Percentiles rank a stretch among this genome's conserved stretches.
phyloP scores from a whole-genome alignment of 345 rosid genomes.

The Bretschneidera sinensis region DNA sequence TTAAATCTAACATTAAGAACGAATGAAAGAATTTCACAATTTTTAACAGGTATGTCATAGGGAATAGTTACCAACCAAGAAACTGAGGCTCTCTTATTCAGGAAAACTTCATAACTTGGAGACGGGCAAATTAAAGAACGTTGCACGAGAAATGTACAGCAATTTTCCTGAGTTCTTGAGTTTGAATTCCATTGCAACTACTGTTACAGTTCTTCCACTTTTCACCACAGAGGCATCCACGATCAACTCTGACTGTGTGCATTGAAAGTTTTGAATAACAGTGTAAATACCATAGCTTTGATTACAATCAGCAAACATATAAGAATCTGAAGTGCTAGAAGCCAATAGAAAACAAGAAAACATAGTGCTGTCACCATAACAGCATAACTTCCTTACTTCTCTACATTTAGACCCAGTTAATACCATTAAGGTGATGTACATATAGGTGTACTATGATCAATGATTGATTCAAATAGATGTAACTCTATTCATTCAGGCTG shows the following conservation, averaged over 20 bases:
- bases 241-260: conserved; percentile 42
- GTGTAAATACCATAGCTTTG: neutral
- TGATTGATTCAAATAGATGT: neutral
- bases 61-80: too few species aligned
- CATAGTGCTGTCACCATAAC: too few species aligned
- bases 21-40: neutral
- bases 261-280: neutral
- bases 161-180: conserved; percentile 47
- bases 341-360: neutral
- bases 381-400: too few species aligned
- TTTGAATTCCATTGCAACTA: conserved; percentile 52
- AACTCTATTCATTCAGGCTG: too few species aligned
- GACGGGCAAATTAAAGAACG: conserved; percentile 46
- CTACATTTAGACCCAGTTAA: neutral
- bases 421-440: neutral
- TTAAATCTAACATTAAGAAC: neutral
- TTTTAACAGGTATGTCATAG: too few species aligned
- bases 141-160: conserved; percentile 48
- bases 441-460: neutral
- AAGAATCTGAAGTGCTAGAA: neutral
- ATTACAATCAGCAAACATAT: neutral
- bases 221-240: conserved; percentile 56
- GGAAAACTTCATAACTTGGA: conserved; percentile 46
- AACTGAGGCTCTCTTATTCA: too few species aligned
- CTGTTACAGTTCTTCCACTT: conserved; percentile 70